Percentiles rank a stretch among this genome's conserved stretches.
phyloP scores from a whole-genome alignment of 495 filamentous ascomycete species.

The Trichoderma gamsii region DNA sequence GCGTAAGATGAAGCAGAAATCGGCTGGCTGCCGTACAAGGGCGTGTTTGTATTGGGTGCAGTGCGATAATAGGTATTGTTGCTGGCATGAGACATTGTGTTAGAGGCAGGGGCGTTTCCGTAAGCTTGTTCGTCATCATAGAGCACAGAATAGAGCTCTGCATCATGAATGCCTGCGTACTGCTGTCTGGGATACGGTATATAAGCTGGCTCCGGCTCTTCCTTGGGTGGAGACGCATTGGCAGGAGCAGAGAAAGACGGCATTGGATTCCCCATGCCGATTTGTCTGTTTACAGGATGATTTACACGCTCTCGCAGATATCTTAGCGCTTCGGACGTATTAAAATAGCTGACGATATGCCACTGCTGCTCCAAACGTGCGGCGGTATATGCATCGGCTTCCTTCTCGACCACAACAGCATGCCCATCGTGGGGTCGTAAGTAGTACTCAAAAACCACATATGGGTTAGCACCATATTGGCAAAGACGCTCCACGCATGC shows the following conservation, averaged over 20 bases:
- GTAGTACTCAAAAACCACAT: not conserved
- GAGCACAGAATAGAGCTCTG: not conserved
- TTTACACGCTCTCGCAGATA: not conserved
- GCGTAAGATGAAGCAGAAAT: not conserved
- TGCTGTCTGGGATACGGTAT: not conserved
- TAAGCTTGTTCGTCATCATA: not conserved
- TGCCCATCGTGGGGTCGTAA: not conserved
- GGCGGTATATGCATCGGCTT: not conserved
- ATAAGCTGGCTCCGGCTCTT: not conserved
- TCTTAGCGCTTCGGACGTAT: not conserved
- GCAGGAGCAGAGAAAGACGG: not conserved
- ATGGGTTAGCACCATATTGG: not conserved
- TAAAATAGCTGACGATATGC: not conserved
- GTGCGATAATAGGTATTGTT: not conserved
- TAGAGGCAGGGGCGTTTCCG: not conserved
- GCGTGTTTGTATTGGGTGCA: not conserved
- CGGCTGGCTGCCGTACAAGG: not conserved
- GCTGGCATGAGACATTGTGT: not conserved
- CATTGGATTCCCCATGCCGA: not conserved
- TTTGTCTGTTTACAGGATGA: not conserved
- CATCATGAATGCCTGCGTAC: not conserved
- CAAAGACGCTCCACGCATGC: not conserved
- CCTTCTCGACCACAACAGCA: not conserved
- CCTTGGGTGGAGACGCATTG: not conserved
- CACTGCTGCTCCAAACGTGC: not conserved